Evolutionary conservation across 2,329 filamentous ascomycete genomes (phyloP).

Genomic region (Elsinoe perseae): DNA sequence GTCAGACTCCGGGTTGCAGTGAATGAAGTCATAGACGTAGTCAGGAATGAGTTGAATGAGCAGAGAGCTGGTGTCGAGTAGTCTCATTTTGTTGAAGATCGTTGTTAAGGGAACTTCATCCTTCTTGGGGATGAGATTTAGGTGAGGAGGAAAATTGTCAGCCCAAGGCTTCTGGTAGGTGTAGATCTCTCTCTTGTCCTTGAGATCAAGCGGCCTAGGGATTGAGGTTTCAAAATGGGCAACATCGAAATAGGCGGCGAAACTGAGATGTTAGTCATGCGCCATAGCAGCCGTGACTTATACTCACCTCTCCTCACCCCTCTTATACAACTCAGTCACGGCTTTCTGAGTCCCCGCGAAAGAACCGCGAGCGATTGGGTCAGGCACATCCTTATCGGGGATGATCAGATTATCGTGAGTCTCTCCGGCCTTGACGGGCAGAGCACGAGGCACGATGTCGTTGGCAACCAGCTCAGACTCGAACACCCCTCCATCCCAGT

Average conservation of each 20-base stretch:
- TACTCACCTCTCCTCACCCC: conserved; percentile 21
- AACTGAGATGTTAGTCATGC: background rate
- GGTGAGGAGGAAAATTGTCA: conserved; percentile 27
- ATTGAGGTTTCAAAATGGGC: conserved; percentile 22
- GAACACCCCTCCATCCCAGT: conserved; percentile 21
- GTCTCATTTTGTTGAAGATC: conserved; percentile 25
- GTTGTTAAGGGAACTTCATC: conserved; percentile 21
- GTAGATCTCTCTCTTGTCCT: conserved; percentile 21
- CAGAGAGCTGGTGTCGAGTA: conserved; percentile 24
- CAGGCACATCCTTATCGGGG: conserved; percentile 17
- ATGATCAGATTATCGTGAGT: conserved; percentile 19
- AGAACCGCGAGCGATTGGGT: conserved; percentile 19
- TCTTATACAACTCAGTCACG: conserved; percentile 21
- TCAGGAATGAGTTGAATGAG: conserved; percentile 23
- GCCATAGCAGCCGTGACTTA: background rate
- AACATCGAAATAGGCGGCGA: conserved; percentile 20
- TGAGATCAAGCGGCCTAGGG: conserved; percentile 18
- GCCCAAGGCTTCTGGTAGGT: conserved; percentile 20
- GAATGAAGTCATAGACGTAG: conserved; percentile 4
- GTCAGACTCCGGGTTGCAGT: conserved; percentile 8
- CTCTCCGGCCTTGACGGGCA: conserved; percentile 17
- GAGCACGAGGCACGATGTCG: conserved; percentile 14
- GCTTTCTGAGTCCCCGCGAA: conserved; percentile 21
- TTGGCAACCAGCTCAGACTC: conserved; percentile 19
- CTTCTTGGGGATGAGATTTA: conserved; percentile 24